Conservation (phyloP, 2,329 filamentous ascomycete species). For the Didymella arachidicola region DNA sequence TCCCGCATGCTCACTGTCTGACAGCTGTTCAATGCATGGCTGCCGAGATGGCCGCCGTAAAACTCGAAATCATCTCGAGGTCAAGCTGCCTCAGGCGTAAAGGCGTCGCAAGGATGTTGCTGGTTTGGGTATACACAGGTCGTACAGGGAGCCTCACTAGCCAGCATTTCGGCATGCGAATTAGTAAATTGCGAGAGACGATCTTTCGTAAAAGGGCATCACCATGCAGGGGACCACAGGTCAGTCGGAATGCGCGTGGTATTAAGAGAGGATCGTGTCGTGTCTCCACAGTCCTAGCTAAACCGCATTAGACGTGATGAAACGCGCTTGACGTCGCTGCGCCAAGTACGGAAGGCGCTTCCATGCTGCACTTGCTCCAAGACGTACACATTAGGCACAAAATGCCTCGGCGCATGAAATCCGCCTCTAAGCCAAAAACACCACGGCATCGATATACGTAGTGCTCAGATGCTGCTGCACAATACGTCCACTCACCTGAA, state of each 20-base stretch:
- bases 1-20: neutral
- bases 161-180: conserved; percentile 7
- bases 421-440: conserved; percentile 28
- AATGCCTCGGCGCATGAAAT: conserved; percentile 20
- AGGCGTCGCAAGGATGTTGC: neutral
- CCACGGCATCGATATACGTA: conserved; percentile 19
- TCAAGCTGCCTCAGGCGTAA: conserved; percentile 13
- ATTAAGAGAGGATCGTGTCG: conserved; percentile 20
- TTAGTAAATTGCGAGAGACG: conserved; percentile 10
- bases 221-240: conserved; percentile 16
- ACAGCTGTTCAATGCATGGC: conserved; percentile 10
- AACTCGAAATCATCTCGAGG: conserved; percentile 13
- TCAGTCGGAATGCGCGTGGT: conserved; percentile 21
- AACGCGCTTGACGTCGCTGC: conserved; percentile 20
- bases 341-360: conserved; percentile 21
- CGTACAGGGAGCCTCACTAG: conserved; percentile 3
- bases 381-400: conserved; percentile 6
- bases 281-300: neutral
- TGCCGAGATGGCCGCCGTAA: conserved; percentile 14
- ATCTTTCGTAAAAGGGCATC: conserved; percentile 16
- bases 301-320: conserved; percentile 4
- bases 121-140: conserved; percentile 6
- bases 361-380: conserved; percentile 10
- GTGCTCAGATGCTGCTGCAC: conserved; percentile 14
- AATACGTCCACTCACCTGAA: conserved; percentile 10